Base-by-base conservation (phyloP, 2,329 filamentous ascomycete genomes). In the Diaporthe velutina region DNA sequence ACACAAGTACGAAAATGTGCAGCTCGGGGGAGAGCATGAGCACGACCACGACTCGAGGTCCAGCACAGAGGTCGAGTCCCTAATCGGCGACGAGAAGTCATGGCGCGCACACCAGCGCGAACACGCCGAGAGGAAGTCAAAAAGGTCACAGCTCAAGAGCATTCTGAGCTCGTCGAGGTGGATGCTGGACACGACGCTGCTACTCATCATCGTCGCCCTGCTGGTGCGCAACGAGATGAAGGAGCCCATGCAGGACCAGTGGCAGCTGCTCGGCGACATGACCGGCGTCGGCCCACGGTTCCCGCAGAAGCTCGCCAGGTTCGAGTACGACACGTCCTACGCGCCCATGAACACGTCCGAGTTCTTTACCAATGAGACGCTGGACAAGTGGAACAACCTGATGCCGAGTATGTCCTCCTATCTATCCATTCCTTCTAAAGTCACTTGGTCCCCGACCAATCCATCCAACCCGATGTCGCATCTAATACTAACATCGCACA, bases 21-120 rank as follows among this genome's bases (percentile, higher is more conserved):
- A 79, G 42, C 71, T 79, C 33, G 22, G 40, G 8, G 64, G 57
- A 25, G 73, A 70, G 10, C n/a, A 55, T 7, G 50, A 54, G 25
- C 83, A 84, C 30, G 81, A 82, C 74, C 80, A 82, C 50, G 84
- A 81, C 73, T 71, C 70, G 19, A 60, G 73, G 57, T 75, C 73
- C 79, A 86, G 84, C 71, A 84, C 86, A 76, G 84, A 86, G 30
- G 81, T 80, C 73, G 84, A 84, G 73, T 85, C 84, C 7, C 77
- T 86, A 67, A 84, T 86, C 79, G 83, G 82, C 70, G 83, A 83
- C 35, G 82, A 82, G 73, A 83, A 84, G 78, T 79, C 80, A 54
- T 81, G 81, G 79, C 78, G 81, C 42, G 77, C 80, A 52, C 77
- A 80, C 57, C 78, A 81, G 68, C 76, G 79, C 40, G 55, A 60